Base-by-base conservation (phyloP, 1,139 yeast species). In the Yamadazyma jaroonii region DNA sequence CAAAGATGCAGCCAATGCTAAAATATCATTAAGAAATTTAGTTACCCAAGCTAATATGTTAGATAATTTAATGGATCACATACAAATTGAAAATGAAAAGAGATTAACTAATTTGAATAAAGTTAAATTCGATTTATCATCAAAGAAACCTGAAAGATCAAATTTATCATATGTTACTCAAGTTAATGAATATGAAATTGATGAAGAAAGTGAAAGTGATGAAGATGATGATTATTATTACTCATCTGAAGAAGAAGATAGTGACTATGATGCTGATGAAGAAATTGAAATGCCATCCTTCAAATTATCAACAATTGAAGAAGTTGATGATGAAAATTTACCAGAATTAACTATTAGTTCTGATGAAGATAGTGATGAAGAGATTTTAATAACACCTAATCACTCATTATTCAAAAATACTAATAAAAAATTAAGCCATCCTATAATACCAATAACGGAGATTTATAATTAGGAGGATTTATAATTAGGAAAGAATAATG, bases 21-120 rank as follows among this genome's bases (percentile, higher is more conserved):
- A 81, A 47, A 77, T 82, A 30, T 65, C 79, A 43, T 66, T 85
- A 38, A 69, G 88, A 42, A 62, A 70, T 34, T 68, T 85, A 33
- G 90, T 85, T 3, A 73, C 80, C 25, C 94, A 85, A 59, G 92
- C 94, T 13, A 85, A 84, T 57, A 64, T 85, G 66, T 68, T 85
- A 42, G 95, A 85, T 53, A 70, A 70, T 45, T 56, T 85, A 32
- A 80, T 84, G 79, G 89, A 79, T 50, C 61, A 61, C 44, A 67
- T 70, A 25, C 48, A 62, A 10, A 52, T 50, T 9, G 72, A 63
- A 48, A 58, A 64, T 17, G 56, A 56, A 34, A 62, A 57, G 43
- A 51, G 64, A 46, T 47, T 51, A 30, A 49, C 44, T 24, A 46
- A 43, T 14, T 41, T 48, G 23, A 47, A 48, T 29, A 39, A 45